Base-by-base conservation (phyloP, 129 eudicot species). In the Tagetes erecta region DNA sequence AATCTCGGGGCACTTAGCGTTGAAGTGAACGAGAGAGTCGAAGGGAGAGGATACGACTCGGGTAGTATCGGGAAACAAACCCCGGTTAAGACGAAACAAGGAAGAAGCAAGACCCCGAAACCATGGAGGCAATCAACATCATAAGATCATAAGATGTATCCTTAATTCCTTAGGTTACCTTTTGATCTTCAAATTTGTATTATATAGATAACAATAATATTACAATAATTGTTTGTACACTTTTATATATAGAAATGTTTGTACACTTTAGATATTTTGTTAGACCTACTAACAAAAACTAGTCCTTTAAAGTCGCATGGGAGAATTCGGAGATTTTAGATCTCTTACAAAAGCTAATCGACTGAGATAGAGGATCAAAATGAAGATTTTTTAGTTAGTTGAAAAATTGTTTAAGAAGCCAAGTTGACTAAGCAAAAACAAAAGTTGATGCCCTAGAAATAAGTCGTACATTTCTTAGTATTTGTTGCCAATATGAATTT, bases 41-140 rank as follows among this genome's bases (percentile, higher is more conserved):
- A 80, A n/a, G 74, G 78, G 52, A 83, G 76, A 45, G 52, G 80
- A 11, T 79, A 41, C 12, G 87, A 83, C 58, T 65, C 71, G 4
- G 69, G 80, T 35, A 80, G 78, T 36, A 42, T 59, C 3, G 91
- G 85, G 67, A 83, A 74, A 51, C 86, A 86, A 60, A 91, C 97
- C 3, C 90, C 97, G 5, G 2, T 63, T 42, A 87, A 78, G 56
- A 70, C 63, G 9, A 85, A 85, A 67, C 67, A 71, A 45, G 86
- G 74, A n/a, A 73, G 73, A 67, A 76, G 35, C 44, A 51, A 55
- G 77, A 76, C 52, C 51, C 67, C 67, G 0, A 70, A 70, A 64
- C 57, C 59, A 0, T 62, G 77, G 84, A 81, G 84, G 63, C 55
- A 71, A 57, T 81, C 81, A 33, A 35, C 78, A 44, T 70, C 84